phyloP scores from a whole-genome alignment of 345 rosid genomes.

The Excoecaria agallocha region DNA sequence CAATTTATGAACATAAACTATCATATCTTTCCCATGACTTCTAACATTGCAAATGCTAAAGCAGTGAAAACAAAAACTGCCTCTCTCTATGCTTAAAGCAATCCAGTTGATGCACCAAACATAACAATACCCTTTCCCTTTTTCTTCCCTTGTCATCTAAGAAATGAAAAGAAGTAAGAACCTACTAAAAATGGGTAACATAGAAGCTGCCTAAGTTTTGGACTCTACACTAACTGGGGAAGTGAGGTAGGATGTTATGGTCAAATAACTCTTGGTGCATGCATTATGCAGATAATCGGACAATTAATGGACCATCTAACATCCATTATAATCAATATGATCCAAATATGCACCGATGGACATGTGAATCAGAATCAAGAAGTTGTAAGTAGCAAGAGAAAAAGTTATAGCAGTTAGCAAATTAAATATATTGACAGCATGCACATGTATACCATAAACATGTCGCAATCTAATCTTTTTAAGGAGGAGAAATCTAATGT shows the following conservation, averaged over 20 bases:
- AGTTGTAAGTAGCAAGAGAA: constrained; percentile 3
- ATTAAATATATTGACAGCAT: constrained; percentile 38
- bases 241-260: neutral
- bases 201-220: neutral
- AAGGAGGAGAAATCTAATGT: constrained; percentile 20
- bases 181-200: constrained; percentile 5
- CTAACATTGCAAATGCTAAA: neutral
- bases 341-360: constrained; percentile 17
- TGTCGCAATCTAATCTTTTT: constrained; percentile 21
- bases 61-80: neutral
- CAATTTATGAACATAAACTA: neutral
- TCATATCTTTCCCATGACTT: constrained; percentile 20
- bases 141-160: constrained; percentile 23
- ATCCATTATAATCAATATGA: neutral
- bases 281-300: neutral
- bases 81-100: constrained; percentile 8
- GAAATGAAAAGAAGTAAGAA: constrained; percentile 17
- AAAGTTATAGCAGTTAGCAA: constrained; percentile 26
- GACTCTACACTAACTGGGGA: neutral
- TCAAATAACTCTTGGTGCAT: neutral
- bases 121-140: neutral
- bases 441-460: constrained; percentile 46
- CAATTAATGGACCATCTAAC: constrained; percentile 5
- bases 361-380: constrained; percentile 17
- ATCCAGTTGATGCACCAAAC: constrained; percentile 23